Base-by-base conservation (phyloP, 306 rosid genomes). In the Malus sylvestris region DNA sequence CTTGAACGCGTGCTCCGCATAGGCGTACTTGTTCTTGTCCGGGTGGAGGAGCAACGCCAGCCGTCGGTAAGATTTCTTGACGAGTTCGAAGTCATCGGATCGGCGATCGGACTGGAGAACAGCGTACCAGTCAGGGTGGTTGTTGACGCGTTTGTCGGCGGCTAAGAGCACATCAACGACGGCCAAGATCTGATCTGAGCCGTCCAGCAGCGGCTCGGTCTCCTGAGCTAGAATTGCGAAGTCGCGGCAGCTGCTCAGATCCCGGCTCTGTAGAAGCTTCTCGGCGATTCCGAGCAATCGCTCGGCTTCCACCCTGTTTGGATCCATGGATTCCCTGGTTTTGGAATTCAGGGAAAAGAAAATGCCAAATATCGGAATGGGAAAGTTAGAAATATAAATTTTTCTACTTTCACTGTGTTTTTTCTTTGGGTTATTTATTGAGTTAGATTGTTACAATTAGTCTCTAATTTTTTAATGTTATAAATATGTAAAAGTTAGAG, bases 161-260 rank as follows among this genome's bases (percentile, higher is more conserved):
- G 97, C 93, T 53, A 81, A 57, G 16, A 95, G 86, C 18, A 92
- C 99, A 29, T 95, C 99, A 11, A 70, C 85, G 49, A 95, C 84
- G 44, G 99, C 97, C 20, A 95, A 49, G 90, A 95, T 91, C 91
- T 91, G 98, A 71, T 92, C 99, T 6, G 97, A 90, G 74, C 97
- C 96, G 15, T 89, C 99, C 1, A 89, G 73, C 7, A 95, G 93
- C 9, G 97, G 97, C 78, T 92, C 98, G 3, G 92, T 85, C 75
- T 95, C 99, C 42, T 92, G 99, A 13, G 97, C 99, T 2, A 95
- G 78, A 65, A 88, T 81, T 42, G 97, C 97, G 55, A 95, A 88
- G 59, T 92, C 97, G 4, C 86, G 75, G 0, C 96, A 85, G 49
- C 96, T 93, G 77, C n/a, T 73, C 1, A 92, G 93, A 79, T 95